Conservation (phyloP, 2,329 filamentous ascomycete genomes). For the Emmonsiellopsis sp. region DNA sequence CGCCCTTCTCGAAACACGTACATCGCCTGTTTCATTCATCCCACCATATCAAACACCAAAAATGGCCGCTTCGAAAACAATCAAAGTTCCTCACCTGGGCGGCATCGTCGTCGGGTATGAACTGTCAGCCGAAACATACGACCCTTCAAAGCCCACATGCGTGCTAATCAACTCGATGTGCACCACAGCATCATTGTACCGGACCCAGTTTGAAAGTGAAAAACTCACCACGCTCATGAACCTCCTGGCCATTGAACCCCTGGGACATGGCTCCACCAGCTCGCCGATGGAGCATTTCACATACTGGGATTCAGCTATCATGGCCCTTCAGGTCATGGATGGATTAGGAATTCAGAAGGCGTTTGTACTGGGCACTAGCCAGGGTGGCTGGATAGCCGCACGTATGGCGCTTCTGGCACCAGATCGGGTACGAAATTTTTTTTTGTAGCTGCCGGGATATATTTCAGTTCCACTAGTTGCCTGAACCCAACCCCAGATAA, state of each 20-base stretch:
- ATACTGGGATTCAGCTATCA: slow-evolving; percentile 46
- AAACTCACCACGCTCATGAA: slow-evolving; percentile 33
- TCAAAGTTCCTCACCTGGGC: slow-evolving; percentile 41
- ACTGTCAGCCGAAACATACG: slow-evolving; percentile 33
- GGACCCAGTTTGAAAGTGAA: slow-evolving; percentile 28
- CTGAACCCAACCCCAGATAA: too few species aligned
- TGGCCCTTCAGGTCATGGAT: slow-evolving; percentile 48
- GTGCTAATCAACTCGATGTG: slow-evolving; percentile 44
- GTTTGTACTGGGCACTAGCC: slow-evolving; percentile 43
- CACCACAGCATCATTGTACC: slow-evolving; percentile 39
- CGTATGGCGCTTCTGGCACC: slow-evolving; percentile 45
- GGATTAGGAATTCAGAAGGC: slow-evolving; percentile 34
- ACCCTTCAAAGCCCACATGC: slow-evolving; percentile 43
- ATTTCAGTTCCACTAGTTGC: too few species aligned
- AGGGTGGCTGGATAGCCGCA: slow-evolving; percentile 45
- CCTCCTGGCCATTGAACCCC: slow-evolving; percentile 44
- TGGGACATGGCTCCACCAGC: slow-evolving; percentile 44
- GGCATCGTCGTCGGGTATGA: slow-evolving; percentile 42
- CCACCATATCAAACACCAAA: background rate
- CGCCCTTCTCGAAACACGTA: too few species aligned
- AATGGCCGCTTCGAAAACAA: slow-evolving; percentile 17
- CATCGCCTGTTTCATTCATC: too few species aligned
- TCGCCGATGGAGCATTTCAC: slow-evolving; percentile 39
- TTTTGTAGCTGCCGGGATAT: too few species aligned
- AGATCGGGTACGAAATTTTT: slow-evolving; percentile 27